phyloP scores from a whole-genome alignment of 306 rosid genomes.

The Cucurbita argyrosperma region DNA sequence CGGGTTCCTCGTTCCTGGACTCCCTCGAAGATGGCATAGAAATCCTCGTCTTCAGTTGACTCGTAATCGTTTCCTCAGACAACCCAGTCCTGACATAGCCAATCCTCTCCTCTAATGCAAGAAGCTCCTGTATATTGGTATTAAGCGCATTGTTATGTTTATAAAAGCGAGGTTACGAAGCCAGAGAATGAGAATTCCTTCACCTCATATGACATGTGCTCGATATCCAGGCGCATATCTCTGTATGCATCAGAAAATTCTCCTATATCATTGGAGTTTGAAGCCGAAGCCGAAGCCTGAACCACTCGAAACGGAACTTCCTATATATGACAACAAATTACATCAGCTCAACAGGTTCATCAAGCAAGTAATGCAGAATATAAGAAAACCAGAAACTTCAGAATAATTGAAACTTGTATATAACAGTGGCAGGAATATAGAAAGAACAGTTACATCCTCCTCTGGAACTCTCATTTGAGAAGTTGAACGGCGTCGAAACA shows the following conservation, averaged over 20 bases:
- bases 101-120: constrained; percentile 80
- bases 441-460: constrained; percentile 48
- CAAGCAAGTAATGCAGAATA: neutral
- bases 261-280: constrained; percentile 31
- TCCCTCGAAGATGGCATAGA: constrained; percentile 15
- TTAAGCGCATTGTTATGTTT: neutral
- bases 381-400: too few species aligned
- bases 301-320: constrained; percentile 44
- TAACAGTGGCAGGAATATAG: neutral
- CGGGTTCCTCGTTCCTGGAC: constrained; percentile 33
- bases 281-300: constrained; percentile 23
- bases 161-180: neutral
- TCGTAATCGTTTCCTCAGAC: constrained; percentile 46
- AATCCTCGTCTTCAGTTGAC: constrained; percentile 32
- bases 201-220: constrained; percentile 93
- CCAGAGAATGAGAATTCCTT: neutral
- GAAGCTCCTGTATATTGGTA: constrained; percentile 56
- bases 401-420: neutral
- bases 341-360: neutral
- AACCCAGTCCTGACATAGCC: constrained; percentile 77
- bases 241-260: constrained; percentile 52
- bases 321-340: constrained; percentile 18
- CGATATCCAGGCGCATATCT: constrained; percentile 90
- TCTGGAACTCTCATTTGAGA: constrained; percentile 42
- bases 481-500: neutral